Conservation (phyloP, 1,139 yeast genomes). For the Wickerhamomyces sp. region DNA sequence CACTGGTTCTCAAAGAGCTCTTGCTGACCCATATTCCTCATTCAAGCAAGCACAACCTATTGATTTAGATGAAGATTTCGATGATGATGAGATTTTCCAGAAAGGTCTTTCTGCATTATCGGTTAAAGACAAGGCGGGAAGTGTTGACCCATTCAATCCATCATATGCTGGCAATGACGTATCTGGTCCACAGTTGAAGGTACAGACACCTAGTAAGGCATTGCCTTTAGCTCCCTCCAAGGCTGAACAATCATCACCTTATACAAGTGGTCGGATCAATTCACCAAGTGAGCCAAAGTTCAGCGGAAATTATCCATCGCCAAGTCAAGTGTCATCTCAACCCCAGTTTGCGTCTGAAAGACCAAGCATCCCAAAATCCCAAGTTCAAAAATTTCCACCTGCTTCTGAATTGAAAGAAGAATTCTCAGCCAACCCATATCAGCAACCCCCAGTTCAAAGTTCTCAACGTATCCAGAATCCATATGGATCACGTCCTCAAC, state of each 20-base stretch:
- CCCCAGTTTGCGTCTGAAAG: not conserved
- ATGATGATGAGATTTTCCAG: constrained; percentile 22
- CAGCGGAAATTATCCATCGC: constrained; percentile 4
- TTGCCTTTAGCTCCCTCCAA: constrained; percentile 13
- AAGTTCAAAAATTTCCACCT: constrained; percentile 15
- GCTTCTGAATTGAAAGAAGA: not conserved
- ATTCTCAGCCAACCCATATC: not conserved
- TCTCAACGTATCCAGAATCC: not conserved
- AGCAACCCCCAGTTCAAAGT: constrained; percentile 1
- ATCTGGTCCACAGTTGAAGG: constrained; percentile 10
- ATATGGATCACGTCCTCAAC: constrained; percentile 1
- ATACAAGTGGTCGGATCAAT: constrained; percentile 22
- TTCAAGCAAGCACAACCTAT: constrained; percentile 1
- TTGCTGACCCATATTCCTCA: constrained; percentile 9
- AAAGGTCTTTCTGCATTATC: constrained; percentile 20
- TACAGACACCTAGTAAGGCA: constrained; percentile 13
- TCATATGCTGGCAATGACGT: constrained; percentile 12
- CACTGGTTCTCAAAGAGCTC: not conserved
- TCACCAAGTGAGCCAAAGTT: constrained; percentile 10
- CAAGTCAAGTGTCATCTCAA: not conserved
- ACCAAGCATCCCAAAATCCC: constrained; percentile 15
- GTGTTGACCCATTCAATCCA: constrained; percentile 21
- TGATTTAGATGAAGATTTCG: constrained; percentile 23
- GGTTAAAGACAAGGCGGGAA: constrained; percentile 5
- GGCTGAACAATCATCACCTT: constrained; percentile 15